Evolutionary conservation across 306 rosid species (phyloP), one percentile per base, ranked within the genome.

Genomic region (Ormosia emarginata): DNA sequence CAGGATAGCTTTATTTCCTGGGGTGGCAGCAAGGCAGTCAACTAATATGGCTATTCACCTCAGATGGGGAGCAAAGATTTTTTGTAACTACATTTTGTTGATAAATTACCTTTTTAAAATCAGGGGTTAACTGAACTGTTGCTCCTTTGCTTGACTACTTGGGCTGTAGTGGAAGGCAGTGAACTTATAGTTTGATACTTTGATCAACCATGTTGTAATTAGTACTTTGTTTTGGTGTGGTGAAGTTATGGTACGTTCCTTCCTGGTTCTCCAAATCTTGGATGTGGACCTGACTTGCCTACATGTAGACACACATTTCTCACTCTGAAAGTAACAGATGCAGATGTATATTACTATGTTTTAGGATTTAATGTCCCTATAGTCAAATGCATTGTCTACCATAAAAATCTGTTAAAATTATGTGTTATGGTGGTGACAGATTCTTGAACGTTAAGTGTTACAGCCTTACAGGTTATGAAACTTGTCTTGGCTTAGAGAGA

Each of bases 1-100:
- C 93, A 92, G 81, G 94, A 92, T 10, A 92, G 94, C 86, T 90
- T 85, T 72, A 17, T 71, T 55, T 61, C 93, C 5, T 92, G 89
- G 87, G 94, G 94, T 63, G 87, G 74, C 50, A 52, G 81, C 87
- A 89, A 86, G 79, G 24, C 75, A 68, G 53, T 73, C 7, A 87
- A 86, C 88, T 92, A 44, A 55, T 50, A 57, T 62, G 73, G 61
- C 81, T 72, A 82, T 33, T 80, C 17, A 47, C 44, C 10, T 67
- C 30, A 53, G 67, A 67, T 11, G 7, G 77, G 81, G 11, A 55
- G n/a, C 50, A 24, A 24, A 29, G 17, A 8, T 37, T 37, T 71
- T 79, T 59, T 85, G 87, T 63, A 56, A 56, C 85, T 82, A 40
- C 66, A 10, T 75, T 85, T 91, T 83, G 75, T 44, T 68, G 41